Evolutionary conservation across 78 protist species (phyloP).

Genomic region (Mastigamoeba balamuthi): DNA sequence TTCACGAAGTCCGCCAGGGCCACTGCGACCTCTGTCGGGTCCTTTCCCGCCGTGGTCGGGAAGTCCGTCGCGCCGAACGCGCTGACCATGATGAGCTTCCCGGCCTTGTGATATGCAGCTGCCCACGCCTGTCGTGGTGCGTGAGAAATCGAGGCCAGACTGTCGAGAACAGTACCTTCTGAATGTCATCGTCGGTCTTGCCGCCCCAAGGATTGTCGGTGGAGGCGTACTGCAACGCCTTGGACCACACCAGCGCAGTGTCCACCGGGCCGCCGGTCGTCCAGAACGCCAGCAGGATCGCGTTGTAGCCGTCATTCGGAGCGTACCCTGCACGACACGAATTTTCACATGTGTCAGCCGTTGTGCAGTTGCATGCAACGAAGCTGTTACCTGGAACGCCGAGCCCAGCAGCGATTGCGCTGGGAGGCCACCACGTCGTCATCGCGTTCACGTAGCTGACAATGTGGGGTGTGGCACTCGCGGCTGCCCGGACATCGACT

Average conservation of each 20-base stretch:
- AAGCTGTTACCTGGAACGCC: neutral
- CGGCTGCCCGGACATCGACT: too few relatives aligned
- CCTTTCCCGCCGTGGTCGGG: constrained; percentile 6
- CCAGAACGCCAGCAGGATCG: neutral
- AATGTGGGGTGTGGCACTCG: too few relatives aligned
- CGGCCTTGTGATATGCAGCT: too few relatives aligned
- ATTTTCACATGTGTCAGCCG: too few relatives aligned
- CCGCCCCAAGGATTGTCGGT: too few relatives aligned
- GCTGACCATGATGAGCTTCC: neutral
- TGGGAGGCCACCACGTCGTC: neutral
- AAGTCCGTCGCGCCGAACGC: constrained; percentile 19
- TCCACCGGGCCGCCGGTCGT: neutral
- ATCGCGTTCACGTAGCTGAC: neutral
- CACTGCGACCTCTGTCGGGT: neutral
- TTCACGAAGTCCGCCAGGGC: neutral
- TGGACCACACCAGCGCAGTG: neutral
- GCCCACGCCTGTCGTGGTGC: too few relatives aligned
- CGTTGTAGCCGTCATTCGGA: neutral
- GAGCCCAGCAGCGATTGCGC: neutral
- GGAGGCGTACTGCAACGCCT: neutral
- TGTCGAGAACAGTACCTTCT: too few relatives aligned
- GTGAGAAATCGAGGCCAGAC: too few relatives aligned
- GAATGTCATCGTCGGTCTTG: too few relatives aligned
- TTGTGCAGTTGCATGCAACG: too few relatives aligned
- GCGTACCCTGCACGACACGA: too few relatives aligned